Conservation (phyloP, 202 grass and related monocot genomes). For the Cymbopogon flexuosus region DNA sequence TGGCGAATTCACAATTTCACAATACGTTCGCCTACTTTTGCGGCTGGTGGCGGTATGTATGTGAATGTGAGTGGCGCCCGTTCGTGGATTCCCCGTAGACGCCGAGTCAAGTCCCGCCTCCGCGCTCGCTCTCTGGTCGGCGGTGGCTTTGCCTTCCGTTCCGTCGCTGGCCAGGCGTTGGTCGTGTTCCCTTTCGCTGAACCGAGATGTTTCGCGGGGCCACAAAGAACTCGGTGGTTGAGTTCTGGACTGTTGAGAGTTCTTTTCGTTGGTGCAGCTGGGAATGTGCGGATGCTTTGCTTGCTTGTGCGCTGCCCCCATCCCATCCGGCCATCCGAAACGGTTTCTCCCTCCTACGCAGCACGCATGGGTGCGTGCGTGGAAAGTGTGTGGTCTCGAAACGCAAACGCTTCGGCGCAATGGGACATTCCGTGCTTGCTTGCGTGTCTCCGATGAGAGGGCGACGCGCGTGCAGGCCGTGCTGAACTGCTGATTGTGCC, state of each 20-base stretch:
- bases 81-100: slow-evolving; percentile 43
- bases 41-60: not conserved
- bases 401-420: too few relatives aligned
- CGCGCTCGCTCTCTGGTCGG: too few relatives aligned
- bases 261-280: not conserved
- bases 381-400: too few relatives aligned
- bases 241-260: too few relatives aligned
- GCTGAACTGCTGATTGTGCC: too few relatives aligned
- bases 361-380: too few relatives aligned
- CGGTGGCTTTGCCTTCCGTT: not conserved
- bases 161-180: not conserved
- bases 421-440: too few relatives aligned
- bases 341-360: not conserved
- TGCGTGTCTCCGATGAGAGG: too few relatives aligned
- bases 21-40: slow-evolving; percentile 11
- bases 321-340: not conserved
- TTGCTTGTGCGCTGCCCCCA: not conserved
- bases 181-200: not conserved
- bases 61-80: not conserved
- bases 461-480: too few relatives aligned
- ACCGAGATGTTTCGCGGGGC: not conserved
- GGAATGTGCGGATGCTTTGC: not conserved
- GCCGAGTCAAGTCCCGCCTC: slow-evolving; percentile 37
- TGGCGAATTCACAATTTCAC: not conserved
- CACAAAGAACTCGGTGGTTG: not conserved